Percentiles rank a stretch among this genome's conserved stretches.
These are phyloP conservation scores for Astrothelium subdiscretum DNA, from an alignment of 495 filamentous ascomycete species.

Conservation along the genomic window DNA sequence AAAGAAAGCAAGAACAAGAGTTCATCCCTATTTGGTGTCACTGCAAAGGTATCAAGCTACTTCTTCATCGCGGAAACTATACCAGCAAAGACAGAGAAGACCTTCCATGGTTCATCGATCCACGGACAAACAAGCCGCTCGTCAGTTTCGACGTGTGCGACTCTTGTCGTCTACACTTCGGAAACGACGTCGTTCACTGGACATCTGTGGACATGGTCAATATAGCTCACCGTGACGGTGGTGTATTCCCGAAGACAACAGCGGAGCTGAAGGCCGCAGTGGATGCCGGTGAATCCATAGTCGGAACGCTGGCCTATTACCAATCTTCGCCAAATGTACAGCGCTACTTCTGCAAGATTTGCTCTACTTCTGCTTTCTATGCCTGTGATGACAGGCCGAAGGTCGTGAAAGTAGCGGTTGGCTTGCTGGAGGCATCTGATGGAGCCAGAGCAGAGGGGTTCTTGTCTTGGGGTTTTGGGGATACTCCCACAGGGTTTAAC, in stretches of 20 bases:
- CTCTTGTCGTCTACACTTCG: slow-evolving; percentile 38
- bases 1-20: background rate
- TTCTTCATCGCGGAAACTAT: slow-evolving; percentile 26
- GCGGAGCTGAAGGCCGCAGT: slow-evolving; percentile 15
- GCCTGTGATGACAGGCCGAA: slow-evolving; percentile 29
- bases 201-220: slow-evolving; percentile 21
- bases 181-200: slow-evolving; percentile 39
- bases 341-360: slow-evolving; percentile 41
- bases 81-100: slow-evolving; percentile 21
- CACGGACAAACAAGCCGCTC: slow-evolving; percentile 30
- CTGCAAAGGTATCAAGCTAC: slow-evolving; percentile 39
- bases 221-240: slow-evolving; percentile 23
- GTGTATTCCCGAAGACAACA: slow-evolving; percentile 15
- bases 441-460: slow-evolving; percentile 37
- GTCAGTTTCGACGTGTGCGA: slow-evolving; percentile 38
- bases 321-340: slow-evolving; percentile 33
- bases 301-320: slow-evolving; percentile 38
- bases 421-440: slow-evolving; percentile 36
- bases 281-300: slow-evolving; percentile 21
- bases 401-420: slow-evolving; percentile 40
- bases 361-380: slow-evolving; percentile 43
- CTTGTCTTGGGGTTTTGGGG: slow-evolving; percentile 6
- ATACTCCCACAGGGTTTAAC: background rate
- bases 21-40: slow-evolving; percentile 28
- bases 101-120: slow-evolving; percentile 32